Percentiles rank a stretch among this genome's conserved stretches.
Conservation (phyloP, 768 basidiomycete species). For the Leucosporidium yakuticum region DNA sequence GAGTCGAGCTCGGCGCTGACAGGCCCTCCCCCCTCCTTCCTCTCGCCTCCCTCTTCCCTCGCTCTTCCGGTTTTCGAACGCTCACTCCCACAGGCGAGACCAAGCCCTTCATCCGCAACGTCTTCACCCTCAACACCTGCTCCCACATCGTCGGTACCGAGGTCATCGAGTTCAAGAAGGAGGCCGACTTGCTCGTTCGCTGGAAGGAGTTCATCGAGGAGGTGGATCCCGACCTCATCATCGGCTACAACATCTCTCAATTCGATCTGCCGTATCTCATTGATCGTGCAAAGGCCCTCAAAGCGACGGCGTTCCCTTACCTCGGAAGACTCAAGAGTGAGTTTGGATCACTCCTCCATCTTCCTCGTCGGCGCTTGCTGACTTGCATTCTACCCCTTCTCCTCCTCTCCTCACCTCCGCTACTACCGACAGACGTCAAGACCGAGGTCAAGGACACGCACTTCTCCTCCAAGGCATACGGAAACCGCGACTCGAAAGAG, state of each 20-base stretch:
- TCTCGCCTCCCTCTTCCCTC: background rate
- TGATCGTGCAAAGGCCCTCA: slow-evolving; percentile 80
- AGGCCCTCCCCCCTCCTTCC: background rate
- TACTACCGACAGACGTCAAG: slow-evolving; percentile 54
- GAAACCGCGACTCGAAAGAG: slow-evolving; percentile 92
- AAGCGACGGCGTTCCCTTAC: slow-evolving; percentile 60
- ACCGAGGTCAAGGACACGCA: slow-evolving; percentile 86
- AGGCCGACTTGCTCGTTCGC: slow-evolving; percentile 63
- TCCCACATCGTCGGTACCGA: slow-evolving; percentile 96
- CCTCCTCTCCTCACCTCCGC: slow-evolving; percentile 11
- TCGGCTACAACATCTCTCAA: slow-evolving; percentile 88
- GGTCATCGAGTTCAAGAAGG: slow-evolving; percentile 74
- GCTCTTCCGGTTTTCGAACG: background rate
- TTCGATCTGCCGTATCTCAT: slow-evolving; percentile 97
- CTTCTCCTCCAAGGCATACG: slow-evolving; percentile 96
- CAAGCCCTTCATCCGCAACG: slow-evolving; percentile 89
- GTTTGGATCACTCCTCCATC: slow-evolving; percentile 34
- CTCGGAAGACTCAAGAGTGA: slow-evolving; percentile 71
- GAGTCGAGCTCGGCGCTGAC: too few species aligned
- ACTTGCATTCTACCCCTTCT: background rate
- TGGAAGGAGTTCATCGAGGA: slow-evolving; percentile 86
- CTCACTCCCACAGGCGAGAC: slow-evolving; percentile 59
- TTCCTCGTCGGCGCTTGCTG: slow-evolving; percentile 10
- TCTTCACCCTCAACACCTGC: slow-evolving; percentile 92
- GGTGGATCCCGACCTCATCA: slow-evolving; percentile 91